Evolutionary conservation across 305 asterid genomes (phyloP).

Genomic region (Petunia hybrid): DNA sequence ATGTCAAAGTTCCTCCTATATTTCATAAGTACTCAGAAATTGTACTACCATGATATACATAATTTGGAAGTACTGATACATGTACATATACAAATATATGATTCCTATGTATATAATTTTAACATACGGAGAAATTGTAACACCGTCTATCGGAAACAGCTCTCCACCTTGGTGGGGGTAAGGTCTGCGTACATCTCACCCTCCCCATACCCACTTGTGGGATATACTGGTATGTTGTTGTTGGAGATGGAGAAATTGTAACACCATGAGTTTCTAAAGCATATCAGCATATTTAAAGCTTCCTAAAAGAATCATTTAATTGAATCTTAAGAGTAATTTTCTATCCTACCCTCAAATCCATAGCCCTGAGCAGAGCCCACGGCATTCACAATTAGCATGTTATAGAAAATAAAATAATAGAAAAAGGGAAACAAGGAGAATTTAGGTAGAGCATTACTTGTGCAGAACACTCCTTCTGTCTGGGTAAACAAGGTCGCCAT

Average conservation of each 20-base stretch:
- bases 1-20: not conserved
- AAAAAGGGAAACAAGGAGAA: conserved; percentile 26
- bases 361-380: not conserved
- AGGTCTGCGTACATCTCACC: too few species aligned
- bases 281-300: not conserved
- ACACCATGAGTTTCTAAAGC: conserved; percentile 6
- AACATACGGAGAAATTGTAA: too few species aligned
- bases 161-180: too few species aligned
- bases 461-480: conserved; percentile 69
- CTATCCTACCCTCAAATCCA: conserved; percentile 9
- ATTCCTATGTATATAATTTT: too few species aligned
- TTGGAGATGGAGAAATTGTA: not conserved
- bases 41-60: not conserved
- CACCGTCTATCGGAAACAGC: too few species aligned
- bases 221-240: too few species aligned
- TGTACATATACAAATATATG: too few species aligned
- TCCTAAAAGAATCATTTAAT: not conserved
- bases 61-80: too few species aligned
- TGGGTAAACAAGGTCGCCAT: conserved; percentile 90
- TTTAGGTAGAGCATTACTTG: conserved; percentile 55
- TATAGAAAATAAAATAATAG: not conserved
- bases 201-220: too few species aligned
- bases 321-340: conserved; percentile 1
- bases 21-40: not conserved
- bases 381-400: not conserved